Evolutionary conservation across 345 rosid species (phyloP).

Genomic region (Hibiscus mutabilis): DNA sequence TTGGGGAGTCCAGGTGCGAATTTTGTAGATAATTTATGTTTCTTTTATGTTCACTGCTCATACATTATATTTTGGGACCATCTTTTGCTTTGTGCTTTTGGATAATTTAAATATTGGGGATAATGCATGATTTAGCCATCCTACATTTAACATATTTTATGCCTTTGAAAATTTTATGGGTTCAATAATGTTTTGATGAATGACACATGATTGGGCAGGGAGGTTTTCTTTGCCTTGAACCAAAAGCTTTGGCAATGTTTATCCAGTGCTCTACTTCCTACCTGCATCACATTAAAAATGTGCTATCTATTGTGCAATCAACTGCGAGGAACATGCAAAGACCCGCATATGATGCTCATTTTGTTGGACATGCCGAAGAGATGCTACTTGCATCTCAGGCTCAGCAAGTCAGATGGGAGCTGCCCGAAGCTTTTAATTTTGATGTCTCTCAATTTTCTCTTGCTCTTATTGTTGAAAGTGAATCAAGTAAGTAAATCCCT

Average conservation of each 20-base stretch:
- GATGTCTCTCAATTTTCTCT: slow-evolving; percentile 53
- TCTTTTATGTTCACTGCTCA: slow-evolving; percentile 9
- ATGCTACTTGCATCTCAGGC: slow-evolving; percentile 19
- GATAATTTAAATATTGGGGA: not conserved
- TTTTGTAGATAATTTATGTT: slow-evolving; percentile 11
- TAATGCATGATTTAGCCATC: not conserved
- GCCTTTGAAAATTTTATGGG: not conserved
- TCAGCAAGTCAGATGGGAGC: slow-evolving; percentile 23
- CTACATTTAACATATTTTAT: not conserved
- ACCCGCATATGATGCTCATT: slow-evolving; percentile 24
- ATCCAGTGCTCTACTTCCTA: slow-evolving; percentile 36
- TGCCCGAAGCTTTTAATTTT: slow-evolving; percentile 34
- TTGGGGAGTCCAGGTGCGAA: slow-evolving; percentile 57
- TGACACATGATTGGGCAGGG: slow-evolving; percentile 60
- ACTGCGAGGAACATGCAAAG: slow-evolving; percentile 24
- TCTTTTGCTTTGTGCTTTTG: not conserved
- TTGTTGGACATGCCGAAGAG: slow-evolving; percentile 20
- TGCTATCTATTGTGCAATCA: slow-evolving; percentile 29
- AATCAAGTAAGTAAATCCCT: slow-evolving; percentile 42
- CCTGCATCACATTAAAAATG: slow-evolving; percentile 25
- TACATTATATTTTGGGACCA: not conserved
- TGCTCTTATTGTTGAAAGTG: slow-evolving; percentile 51
- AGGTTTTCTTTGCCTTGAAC: slow-evolving; percentile 60
- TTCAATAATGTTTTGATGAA: slow-evolving; percentile 7
- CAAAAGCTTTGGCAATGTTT: slow-evolving; percentile 43